Evolutionary conservation across 345 rosid genomes (phyloP).

Genomic region (Eucalyptus polyanthemos): DNA sequence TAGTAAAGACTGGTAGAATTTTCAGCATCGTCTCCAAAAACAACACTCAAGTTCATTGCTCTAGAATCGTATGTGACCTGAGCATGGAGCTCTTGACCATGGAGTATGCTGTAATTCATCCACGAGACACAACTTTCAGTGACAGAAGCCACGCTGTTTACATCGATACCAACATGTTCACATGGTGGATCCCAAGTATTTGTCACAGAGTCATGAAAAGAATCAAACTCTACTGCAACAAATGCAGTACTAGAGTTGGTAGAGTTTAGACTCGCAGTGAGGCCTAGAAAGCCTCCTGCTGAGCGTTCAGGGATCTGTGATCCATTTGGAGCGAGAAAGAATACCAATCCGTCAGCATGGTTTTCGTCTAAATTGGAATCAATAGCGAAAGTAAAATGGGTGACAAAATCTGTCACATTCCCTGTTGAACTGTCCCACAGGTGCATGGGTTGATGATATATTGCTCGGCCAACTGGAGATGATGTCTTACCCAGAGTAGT

Average conservation of each 20-base stretch:
- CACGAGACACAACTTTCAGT: not conserved
- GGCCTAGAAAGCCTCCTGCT: not conserved
- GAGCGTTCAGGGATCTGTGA: not conserved
- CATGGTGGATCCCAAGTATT: not conserved
- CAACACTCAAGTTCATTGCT: not conserved
- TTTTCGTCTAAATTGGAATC: not conserved
- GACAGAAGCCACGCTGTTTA: not conserved
- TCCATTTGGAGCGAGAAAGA: not conserved
- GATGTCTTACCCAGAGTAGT: not conserved
- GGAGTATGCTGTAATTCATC: not conserved
- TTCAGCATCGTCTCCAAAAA: not conserved
- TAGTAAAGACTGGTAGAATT: not conserved
- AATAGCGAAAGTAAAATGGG: slow-evolving; percentile 4
- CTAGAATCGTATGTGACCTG: not conserved
- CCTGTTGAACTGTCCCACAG: not conserved
- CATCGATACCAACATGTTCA: not conserved
- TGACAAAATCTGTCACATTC: slow-evolving; percentile 3
- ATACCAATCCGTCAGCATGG: not conserved
- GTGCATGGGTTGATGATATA: not conserved
- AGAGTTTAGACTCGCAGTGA: not conserved
- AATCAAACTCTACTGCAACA: not conserved
- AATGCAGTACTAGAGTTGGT: not conserved
- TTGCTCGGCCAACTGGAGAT: not conserved
- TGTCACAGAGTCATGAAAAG: accelerated
- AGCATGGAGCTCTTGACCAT: not conserved